Conservation (phyloP, 2,329 filamentous ascomycete species). For the Acephala macrosclerotiorum region DNA sequence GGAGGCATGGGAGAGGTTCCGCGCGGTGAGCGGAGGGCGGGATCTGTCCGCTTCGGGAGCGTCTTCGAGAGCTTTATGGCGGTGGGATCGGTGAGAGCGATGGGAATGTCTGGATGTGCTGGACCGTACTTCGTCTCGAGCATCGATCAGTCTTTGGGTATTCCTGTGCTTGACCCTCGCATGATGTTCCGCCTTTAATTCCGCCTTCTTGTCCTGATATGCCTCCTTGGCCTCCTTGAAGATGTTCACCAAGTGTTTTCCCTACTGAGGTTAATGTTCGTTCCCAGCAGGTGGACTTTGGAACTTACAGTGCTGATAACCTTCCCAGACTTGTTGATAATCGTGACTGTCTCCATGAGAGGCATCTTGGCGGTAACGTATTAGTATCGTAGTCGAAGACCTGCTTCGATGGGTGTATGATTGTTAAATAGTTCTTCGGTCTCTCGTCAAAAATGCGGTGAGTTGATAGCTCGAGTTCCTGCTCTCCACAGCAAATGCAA, state of each 20-base stretch:
- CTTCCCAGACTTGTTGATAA: constrained; percentile 91
- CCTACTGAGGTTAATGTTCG: constrained; percentile 56
- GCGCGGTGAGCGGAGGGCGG: constrained; percentile 37
- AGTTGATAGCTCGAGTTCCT: constrained; percentile 23
- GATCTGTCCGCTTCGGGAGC: constrained; percentile 3
- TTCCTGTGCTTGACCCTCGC: constrained; percentile 62
- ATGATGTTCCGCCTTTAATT: constrained; percentile 76
- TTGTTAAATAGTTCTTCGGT: constrained; percentile 15
- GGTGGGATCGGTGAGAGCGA: constrained; percentile 38
- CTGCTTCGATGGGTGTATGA: constrained; percentile 33
- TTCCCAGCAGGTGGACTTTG: constrained; percentile 22
- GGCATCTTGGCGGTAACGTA: constrained; percentile 38
- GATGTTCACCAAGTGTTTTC: constrained; percentile 87
- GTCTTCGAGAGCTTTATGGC: constrained; percentile 27
- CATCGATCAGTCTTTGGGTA: constrained; percentile 60
- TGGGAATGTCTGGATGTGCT: constrained; percentile 47
- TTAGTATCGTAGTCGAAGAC: constrained; percentile 32
- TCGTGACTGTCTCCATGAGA: constrained; percentile 79
- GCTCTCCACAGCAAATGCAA: constrained; percentile 23
- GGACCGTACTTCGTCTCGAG: constrained; percentile 51
- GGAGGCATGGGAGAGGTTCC: constrained; percentile 35
- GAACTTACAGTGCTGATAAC: constrained; percentile 83
- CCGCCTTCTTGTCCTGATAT: constrained; percentile 87
- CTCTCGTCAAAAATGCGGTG: constrained; percentile 27
- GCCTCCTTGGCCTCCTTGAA: constrained; percentile 92